These are phyloP conservation scores for Puccinia horiana DNA, from an alignment of 1,284 basidiomycete species.

Conservation along the genomic window DNA sequence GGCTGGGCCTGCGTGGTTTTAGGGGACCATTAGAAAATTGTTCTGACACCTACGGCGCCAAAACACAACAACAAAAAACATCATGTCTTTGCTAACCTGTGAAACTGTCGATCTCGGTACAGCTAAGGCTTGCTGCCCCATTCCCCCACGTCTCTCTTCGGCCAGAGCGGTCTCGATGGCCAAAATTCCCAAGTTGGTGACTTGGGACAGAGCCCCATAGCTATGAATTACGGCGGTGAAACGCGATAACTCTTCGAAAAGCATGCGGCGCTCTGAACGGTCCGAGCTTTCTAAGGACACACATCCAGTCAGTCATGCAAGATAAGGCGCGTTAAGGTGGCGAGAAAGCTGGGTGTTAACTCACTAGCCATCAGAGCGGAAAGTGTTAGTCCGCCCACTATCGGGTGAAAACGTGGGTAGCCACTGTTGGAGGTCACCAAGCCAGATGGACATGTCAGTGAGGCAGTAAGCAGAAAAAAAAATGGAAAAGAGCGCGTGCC, in stretches of 20 bases:
- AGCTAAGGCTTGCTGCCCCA: not conserved
- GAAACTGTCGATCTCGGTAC: not conserved
- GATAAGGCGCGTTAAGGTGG: not conserved
- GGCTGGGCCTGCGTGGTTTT: not conserved
- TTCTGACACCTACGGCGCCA: not conserved
- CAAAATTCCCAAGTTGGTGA: constrained; percentile 40
- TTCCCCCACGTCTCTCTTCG: constrained; percentile 19
- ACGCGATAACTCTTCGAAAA: constrained; percentile 39
- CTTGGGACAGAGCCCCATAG: constrained; percentile 39
- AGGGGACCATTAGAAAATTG: not conserved
- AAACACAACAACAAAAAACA: no score
- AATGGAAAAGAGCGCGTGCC: constrained; percentile 3
- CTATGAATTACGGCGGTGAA: constrained; percentile 31
- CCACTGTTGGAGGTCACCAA: constrained; percentile 18
- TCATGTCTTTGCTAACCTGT: constrained; percentile 1
- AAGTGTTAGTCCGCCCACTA: constrained; percentile 42
- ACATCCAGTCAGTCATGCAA: not conserved
- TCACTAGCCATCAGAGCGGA: constrained; percentile 48
- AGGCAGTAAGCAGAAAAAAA: not conserved
- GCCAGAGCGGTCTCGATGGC: constrained; percentile 40
- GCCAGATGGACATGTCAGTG: not conserved
- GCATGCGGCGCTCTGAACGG: constrained; percentile 26
- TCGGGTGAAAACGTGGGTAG: constrained; percentile 48
- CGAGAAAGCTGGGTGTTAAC: not conserved
- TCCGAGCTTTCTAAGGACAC: constrained; percentile 30